These are phyloP conservation scores for Pseudodiploospora longispora DNA, from an alignment of 2,329 filamentous ascomycete species.

Conservation along the genomic window DNA sequence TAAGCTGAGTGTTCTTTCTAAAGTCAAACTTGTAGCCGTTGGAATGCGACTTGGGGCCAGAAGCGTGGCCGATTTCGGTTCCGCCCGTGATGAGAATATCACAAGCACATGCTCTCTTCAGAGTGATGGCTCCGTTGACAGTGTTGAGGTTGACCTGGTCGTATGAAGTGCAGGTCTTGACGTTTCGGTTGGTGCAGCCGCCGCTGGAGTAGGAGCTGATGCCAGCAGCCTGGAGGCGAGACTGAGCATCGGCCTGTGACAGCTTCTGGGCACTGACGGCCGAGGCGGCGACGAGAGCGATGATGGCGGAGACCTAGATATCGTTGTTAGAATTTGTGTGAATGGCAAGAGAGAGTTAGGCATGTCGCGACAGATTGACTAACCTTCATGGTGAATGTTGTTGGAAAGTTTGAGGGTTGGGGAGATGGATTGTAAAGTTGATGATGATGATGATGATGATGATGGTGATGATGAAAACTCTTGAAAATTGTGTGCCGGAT, in stretches of 20 bases:
- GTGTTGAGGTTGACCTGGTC: constrained; percentile 15
- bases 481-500: no score
- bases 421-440: no score
- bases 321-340: no score
- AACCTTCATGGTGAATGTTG: no score
- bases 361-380: no score
- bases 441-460: no score
- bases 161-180: constrained; percentile 15
- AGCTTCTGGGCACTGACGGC: constrained; percentile 8
- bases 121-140: constrained; percentile 16
- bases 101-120: constrained; percentile 17
- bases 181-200: constrained; percentile 14
- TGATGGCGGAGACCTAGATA: background rate
- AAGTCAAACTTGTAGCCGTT: no score
- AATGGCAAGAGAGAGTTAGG: no score
- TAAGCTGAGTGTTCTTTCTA: no score
- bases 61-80: constrained; percentile 13
- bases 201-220: constrained; percentile 15
- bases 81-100: constrained; percentile 14
- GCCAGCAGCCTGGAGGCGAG: constrained; percentile 13
- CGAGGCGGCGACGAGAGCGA: constrained; percentile 3
- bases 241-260: constrained; percentile 12
- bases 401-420: no score
- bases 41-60: no score
- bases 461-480: no score